Evolutionary conservation across 257 asterid species (phyloP), one percentile per base, ranked within the genome.

Genomic region (Penstemon newberryi): DNA sequence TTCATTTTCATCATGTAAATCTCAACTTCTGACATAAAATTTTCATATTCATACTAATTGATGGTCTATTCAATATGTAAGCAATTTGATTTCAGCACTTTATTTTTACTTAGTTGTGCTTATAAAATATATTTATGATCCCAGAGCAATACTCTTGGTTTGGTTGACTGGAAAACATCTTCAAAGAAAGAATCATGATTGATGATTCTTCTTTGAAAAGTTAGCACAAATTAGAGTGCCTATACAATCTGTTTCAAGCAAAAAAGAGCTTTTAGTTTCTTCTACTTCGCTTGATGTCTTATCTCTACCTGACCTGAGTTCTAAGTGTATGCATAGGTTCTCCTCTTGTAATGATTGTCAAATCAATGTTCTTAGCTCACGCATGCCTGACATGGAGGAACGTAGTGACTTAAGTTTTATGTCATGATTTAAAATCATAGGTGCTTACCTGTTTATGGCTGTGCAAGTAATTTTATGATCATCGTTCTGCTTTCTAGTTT

Each of bases 401-500:
- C n/a, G 7, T 49, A 47, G 75, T 62, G 45, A 44, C 33, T 54
- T 56, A 44, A 44, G 60, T 61, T 15, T 73, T 12, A 41, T 33
- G 65, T 58, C 74, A 36, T 62, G 36, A 63, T 25, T 69, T 44
- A 7, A 40, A 25, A 25, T 25, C 33, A 51, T 54, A 8, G 73
- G 25, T 53, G 56, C 66, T 65, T 44, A 50, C 64, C 65, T 13
- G 42, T 46, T 55, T 47, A 18, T 54, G 46, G 66, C 49, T 50
- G 19, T 64, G 44, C 61, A 55, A 54, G 47, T 41, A 8, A 36
- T 59, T 67, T 69, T 53, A 44, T 15, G 42, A n/a, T 60, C 41
- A 47, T 65, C 59, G 52, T 56, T 56, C 38, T 56, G 60, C 11
- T 67, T 54, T 49, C 19, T 73, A 69, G 67, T 41, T 25, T 54